These are phyloP conservation scores for Trichoderma polysporum DNA, from an alignment of 2,329 filamentous ascomycete genomes.

Conservation along the genomic window DNA sequence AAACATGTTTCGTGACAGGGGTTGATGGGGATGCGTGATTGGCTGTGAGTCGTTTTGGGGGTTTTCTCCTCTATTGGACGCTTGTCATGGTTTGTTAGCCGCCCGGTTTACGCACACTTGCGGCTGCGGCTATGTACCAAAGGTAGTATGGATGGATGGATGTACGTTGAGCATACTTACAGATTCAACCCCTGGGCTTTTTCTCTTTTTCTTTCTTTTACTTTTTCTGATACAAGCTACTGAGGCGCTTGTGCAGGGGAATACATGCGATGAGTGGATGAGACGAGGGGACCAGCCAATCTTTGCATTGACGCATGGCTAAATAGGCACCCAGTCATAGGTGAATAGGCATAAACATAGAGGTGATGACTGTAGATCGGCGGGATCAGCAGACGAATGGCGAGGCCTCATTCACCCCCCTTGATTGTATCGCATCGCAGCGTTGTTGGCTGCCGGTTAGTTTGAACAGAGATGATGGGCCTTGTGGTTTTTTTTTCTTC, in stretches of 20 bases:
- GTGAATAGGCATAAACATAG: neutral
- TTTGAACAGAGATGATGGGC: neutral
- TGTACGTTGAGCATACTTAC: neutral
- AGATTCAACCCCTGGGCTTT: neutral
- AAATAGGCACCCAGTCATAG: too few species aligned
- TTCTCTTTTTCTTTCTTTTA: neutral
- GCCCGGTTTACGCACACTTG: too few species aligned
- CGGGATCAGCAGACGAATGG: neutral
- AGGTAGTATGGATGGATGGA: neutral
- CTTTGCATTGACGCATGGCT: too few species aligned
- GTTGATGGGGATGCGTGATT: neutral
- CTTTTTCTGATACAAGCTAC: too few species aligned
- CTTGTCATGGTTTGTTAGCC: too few species aligned
- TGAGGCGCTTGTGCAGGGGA: neutral
- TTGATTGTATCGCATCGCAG: too few species aligned
- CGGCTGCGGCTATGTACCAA: neutral
- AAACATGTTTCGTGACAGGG: constrained; percentile 8
- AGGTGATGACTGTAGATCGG: neutral
- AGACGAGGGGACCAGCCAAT: too few species aligned
- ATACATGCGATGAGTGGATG: too few species aligned
- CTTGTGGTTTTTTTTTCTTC: neutral
- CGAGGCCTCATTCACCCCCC: neutral
- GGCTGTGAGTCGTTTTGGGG: neutral
- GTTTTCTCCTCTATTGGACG: too few species aligned
- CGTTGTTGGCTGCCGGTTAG: neutral